Evolutionary conservation across 1,139 yeast species (phyloP), one percentile per base, ranked within the genome.

Genomic region (Diutina sp.): DNA sequence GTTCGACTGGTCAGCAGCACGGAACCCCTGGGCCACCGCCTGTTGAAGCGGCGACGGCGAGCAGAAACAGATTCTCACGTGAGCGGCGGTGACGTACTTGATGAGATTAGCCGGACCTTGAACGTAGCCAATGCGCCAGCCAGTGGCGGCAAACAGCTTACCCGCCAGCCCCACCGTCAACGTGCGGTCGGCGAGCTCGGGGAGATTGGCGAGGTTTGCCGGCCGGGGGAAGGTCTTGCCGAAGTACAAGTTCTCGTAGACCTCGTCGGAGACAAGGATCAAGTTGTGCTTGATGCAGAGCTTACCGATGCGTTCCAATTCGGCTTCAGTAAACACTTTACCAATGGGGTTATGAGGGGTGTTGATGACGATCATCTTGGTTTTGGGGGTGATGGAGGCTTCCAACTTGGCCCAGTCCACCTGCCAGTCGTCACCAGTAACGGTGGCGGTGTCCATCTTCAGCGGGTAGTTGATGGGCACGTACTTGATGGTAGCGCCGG

Each of bases 331-430:
- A 70, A 90, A 87, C 41, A 91, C 85, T 68, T 93, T 93, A 52
- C 99, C 99, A 60, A 91, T 82, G 38, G 99, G 99, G 68, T 93
- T 93, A 72, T 93, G 98, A 6, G 99, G 99, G 12, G 96, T 85
- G 72, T 93, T 93, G 60, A 93, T 71, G 48, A 93, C 90, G 61
- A 93, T 82, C 72, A 91, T 79, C 67, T 89, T 91, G 14, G 99
- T 93, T 65, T 82, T 85, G 28, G 78, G 73, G 46, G 84, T 81
- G 61, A 93, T 82, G 8, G 93, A 83, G 1, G 76, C 73, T 60
- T 85, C 84, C 59, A 93, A 76, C 61, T 84, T 89, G 8, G 82
- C 83, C 78, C 87, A 88, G 67, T 93, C 90, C 57, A 93, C 76
- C 54, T 74, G 76, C 98, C 99, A 93, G 63, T 91, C 97, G 58